Evolutionary conservation across 345 rosid species (phyloP), one percentile per base, ranked within the genome.

Genomic region (Abelmoschus esculentus): DNA sequence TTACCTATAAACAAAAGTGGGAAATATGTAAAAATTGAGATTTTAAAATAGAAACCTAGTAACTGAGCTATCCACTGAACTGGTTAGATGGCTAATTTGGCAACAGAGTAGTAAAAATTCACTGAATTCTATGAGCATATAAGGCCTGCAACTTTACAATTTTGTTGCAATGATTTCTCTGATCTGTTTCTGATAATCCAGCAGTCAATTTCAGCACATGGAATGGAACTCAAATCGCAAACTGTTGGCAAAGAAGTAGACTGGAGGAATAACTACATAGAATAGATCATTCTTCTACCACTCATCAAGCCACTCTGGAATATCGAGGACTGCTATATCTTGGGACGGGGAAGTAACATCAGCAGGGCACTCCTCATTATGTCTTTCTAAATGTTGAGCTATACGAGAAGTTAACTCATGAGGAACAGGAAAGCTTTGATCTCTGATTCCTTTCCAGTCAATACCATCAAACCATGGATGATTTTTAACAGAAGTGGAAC

Each of bases 391-490:
- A 73, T 81, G 79, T 61, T 82, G 89, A 72, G 72, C 63, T 53
- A 89, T 76, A 1, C 96, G 89, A 3, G 78, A 76, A 44, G 73
- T 67, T 72, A 93, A 84, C 75, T 84, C 88, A 5, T 49, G 76
- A 49, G 97, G 96, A 74, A 79, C 97, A 62, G 84, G 86, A 69
- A 75, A 68, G 69, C 78, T 73, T 32, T 79, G 69, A 17, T 81
- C 87, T 54, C 80, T 71, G 26, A 93, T 85, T 29, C 81, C 83
- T 70, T 75, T 69, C 93, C 97, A 88, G 67, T 82, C 86, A 66
- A 91, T 55, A 68, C 80, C 84, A 68, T 31, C 71, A 75, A 91
- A 95, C 96, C 97, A 90, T 0, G 91, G 85, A 75, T 95, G 97
- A 47, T 75, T 79, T 82, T 86, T 87, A 46, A 88, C 71, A 34